These are phyloP conservation scores for Bryoerythrophyllum caledonicum DNA, from an alignment of 225 moss, liverwort and hornwort species.

Conservation along the genomic window DNA sequence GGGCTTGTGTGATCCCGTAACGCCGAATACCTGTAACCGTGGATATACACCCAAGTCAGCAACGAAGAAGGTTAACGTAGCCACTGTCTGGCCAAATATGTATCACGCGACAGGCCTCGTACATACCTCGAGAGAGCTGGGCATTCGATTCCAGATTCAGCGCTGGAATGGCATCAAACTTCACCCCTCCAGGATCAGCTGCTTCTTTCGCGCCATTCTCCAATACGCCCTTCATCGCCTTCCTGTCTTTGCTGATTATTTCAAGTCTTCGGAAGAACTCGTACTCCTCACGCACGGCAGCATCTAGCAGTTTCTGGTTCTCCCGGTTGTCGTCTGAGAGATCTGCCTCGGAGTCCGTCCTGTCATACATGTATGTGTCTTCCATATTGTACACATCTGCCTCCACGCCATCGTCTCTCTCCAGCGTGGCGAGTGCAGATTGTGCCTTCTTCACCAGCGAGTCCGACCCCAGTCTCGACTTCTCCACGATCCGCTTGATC, in stretches of 20 bases:
- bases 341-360: constrained; percentile 32
- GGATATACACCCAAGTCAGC: background rate
- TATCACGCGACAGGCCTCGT: constrained; percentile 13
- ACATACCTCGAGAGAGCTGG: constrained; percentile 38
- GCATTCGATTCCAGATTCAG: constrained; percentile 32
- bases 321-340: constrained; percentile 24
- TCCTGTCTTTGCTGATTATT: constrained; percentile 42
- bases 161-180: constrained; percentile 20
- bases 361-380: constrained; percentile 26
- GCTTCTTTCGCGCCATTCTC: constrained; percentile 23
- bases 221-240: constrained; percentile 14
- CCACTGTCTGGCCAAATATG: background rate
- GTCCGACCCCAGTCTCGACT: constrained; percentile 51
- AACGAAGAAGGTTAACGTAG: background rate
- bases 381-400: constrained; percentile 16
- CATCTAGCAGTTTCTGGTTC: constrained; percentile 34
- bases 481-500: constrained; percentile 62
- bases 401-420: constrained; percentile 46
- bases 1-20: background rate
- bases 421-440: constrained; percentile 48
- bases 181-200: constrained; percentile 20
- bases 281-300: constrained; percentile 47
- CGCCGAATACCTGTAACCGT: constrained; percentile 30
- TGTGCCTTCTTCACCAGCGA: constrained; percentile 54
- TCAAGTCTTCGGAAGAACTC: constrained; percentile 50